A percentile compares a stretch with the other conserved stretches of the same genome.
These are phyloP conservation scores for Boletus rufocinnamomeus DNA, from an alignment of 768 basidiomycete species.

Conservation along the genomic window DNA sequence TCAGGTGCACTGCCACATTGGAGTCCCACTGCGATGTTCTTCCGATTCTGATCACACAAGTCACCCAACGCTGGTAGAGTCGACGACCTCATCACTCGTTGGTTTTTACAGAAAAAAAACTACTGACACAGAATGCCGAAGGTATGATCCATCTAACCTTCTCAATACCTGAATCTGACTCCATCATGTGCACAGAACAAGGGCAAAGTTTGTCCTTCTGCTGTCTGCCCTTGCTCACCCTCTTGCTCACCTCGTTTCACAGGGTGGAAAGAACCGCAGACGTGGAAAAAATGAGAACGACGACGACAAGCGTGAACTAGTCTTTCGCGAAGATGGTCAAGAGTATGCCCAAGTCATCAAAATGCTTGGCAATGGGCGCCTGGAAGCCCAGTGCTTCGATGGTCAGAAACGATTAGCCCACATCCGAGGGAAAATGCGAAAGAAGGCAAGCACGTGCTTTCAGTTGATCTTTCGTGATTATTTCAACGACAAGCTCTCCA, in stretches of 20 bases:
- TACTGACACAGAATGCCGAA: slow-evolving; percentile 25
- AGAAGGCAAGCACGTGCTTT: slow-evolving; percentile 68
- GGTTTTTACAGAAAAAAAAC: not conserved
- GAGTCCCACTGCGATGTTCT: no score
- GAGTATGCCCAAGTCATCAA: slow-evolving; percentile 98
- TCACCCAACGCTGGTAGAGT: not conserved
- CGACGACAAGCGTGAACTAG: slow-evolving; percentile 96
- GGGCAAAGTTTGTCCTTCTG: slow-evolving; percentile 25
- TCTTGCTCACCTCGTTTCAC: slow-evolving; percentile 12
- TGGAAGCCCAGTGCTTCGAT: slow-evolving; percentile 97
- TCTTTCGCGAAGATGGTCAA: slow-evolving; percentile 98
- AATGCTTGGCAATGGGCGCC: slow-evolving; percentile 97
- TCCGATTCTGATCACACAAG: slow-evolving; percentile 6
- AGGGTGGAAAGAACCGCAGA: slow-evolving; percentile 99
- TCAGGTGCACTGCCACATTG: slow-evolving; percentile 16
- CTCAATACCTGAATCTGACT: not conserved
- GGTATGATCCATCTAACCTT: slow-evolving; percentile 9
- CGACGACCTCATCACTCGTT: slow-evolving; percentile 2
- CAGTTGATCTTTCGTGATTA: not conserved
- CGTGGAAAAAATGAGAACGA: slow-evolving; percentile 99
- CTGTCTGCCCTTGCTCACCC: not conserved
- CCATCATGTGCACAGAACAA: slow-evolving; percentile 24
- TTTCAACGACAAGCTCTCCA: slow-evolving; percentile 33
- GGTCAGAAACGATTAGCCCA: slow-evolving; percentile 97
- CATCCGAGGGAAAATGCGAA: slow-evolving; percentile 98